Evolutionary conservation across 225 moss, liverwort and hornwort genomes (phyloP).

Genomic region (Anthoceros angustus): DNA sequence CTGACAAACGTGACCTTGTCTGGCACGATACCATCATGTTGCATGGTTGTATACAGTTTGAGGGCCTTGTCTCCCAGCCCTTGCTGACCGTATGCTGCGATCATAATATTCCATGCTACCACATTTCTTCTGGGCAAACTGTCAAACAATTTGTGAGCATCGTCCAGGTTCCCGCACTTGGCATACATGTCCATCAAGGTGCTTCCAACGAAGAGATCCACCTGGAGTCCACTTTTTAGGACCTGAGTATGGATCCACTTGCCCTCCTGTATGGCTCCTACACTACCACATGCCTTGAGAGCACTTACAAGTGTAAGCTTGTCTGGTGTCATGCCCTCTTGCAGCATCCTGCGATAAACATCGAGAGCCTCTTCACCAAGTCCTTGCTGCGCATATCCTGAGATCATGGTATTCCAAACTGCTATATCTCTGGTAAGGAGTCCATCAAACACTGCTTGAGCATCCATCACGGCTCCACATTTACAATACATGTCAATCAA

Average conservation of each 20-base stretch:
- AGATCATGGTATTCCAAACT: neutral
- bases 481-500: neutral
- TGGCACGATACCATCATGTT: constrained; percentile 18
- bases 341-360: neutral
- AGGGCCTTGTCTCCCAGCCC: constrained; percentile 28
- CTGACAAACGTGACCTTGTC: constrained; percentile 38
- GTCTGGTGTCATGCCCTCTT: neutral
- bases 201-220: constrained; percentile 34
- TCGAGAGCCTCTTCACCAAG: neutral
- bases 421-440: neutral
- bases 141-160: constrained; percentile 26
- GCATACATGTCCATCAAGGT: constrained; percentile 39
- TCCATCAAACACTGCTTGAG: neutral
- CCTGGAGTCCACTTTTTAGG: constrained; percentile 15
- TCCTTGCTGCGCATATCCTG: neutral
- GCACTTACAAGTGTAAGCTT: neutral
- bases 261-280: constrained; percentile 11
- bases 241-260: constrained; percentile 24
- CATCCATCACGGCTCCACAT: neutral
- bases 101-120: constrained; percentile 43
- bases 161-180: constrained; percentile 28
- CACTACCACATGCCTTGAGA: neutral
- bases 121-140: constrained; percentile 26
- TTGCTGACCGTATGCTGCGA: constrained; percentile 30
- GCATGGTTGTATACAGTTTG: constrained; percentile 26